Evolutionary conservation across 805 yeast genomes (phyloP).

Genomic region (Ogataea angusta): DNA sequence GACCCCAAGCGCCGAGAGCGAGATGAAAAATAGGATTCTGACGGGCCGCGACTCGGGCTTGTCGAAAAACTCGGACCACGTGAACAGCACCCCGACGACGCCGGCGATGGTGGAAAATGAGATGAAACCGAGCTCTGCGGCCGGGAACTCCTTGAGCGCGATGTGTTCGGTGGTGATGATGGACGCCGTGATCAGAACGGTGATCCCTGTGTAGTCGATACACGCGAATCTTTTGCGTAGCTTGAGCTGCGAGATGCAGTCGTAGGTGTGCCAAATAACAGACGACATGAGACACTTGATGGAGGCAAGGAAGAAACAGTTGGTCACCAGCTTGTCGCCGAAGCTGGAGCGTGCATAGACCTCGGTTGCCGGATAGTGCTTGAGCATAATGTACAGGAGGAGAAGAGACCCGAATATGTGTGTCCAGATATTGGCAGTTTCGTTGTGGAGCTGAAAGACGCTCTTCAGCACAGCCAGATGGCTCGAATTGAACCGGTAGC

Average conservation of each 20-base stretch:
- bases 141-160: conserved; percentile 60
- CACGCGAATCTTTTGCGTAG: conserved; percentile 81
- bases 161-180: conserved; percentile 84
- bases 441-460: conserved; percentile 71
- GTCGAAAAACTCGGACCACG: conserved; percentile 93
- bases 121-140: conserved; percentile 48
- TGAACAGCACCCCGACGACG: conserved; percentile 65
- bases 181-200: conserved; percentile 84
- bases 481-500: conserved; percentile 76
- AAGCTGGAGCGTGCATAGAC: conserved; percentile 42
- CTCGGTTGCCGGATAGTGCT: conserved; percentile 61
- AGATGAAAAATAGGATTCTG: conserved; percentile 75
- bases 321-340: conserved; percentile 50
- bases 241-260: conserved; percentile 62
- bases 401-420: conserved; percentile 70
- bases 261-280: conserved; percentile 87
- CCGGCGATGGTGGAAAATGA: conserved; percentile 66
- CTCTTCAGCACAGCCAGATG: conserved; percentile 60
- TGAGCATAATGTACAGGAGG: conserved; percentile 52
- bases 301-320: conserved; percentile 67
- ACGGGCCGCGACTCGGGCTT: conserved; percentile 78
- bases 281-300: conserved; percentile 76
- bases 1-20: conserved; percentile 73
- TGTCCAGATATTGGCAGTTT: conserved; percentile 90
- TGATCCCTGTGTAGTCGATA: conserved; percentile 92